Conservation (phyloP, 73 alveolate species). For the Paramecium octaurelia region DNA sequence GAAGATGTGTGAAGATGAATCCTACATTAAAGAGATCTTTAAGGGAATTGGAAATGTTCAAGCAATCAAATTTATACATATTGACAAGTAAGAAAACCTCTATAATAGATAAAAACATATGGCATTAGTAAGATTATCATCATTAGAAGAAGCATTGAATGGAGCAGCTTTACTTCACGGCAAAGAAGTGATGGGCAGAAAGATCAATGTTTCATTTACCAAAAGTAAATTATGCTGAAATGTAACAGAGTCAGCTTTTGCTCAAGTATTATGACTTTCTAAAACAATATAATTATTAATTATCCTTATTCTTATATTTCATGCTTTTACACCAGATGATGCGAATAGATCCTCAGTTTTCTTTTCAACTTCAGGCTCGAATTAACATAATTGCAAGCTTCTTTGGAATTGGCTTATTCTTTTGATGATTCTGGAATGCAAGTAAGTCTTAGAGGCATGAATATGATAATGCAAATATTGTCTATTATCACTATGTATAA, state of each 20-base stretch:
- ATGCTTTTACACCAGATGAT: neutral
- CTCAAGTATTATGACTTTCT: conserved; percentile 27
- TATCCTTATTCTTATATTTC: neutral
- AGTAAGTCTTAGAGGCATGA: conserved; percentile 22
- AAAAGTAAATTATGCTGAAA: conserved; percentile 33
- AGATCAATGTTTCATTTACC: conserved; percentile 53
- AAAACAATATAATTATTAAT: neutral
- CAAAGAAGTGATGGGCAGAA: conserved; percentile 57
- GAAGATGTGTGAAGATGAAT: conserved; percentile 40
- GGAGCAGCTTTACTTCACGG: conserved; percentile 61
- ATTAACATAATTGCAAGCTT: neutral
- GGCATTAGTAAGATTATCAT: conserved; percentile 58
- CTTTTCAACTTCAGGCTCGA: conserved; percentile 7
- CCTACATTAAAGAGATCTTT: conserved; percentile 7
- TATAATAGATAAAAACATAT: conserved; percentile 44
- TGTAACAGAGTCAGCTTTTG: neutral
- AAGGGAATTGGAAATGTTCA: conserved; percentile 3
- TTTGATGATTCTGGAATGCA: conserved; percentile 24
- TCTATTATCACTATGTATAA: neutral
- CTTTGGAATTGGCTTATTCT: neutral
- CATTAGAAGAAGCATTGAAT: conserved; percentile 61
- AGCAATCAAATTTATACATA: conserved; percentile 43
- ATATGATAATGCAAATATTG: conserved; percentile 29
- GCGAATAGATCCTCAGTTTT: neutral
- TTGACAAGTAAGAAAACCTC: neutral